Conservation (phyloP, 768 basidiomycete species). For the Gautieria morchelliformis region DNA sequence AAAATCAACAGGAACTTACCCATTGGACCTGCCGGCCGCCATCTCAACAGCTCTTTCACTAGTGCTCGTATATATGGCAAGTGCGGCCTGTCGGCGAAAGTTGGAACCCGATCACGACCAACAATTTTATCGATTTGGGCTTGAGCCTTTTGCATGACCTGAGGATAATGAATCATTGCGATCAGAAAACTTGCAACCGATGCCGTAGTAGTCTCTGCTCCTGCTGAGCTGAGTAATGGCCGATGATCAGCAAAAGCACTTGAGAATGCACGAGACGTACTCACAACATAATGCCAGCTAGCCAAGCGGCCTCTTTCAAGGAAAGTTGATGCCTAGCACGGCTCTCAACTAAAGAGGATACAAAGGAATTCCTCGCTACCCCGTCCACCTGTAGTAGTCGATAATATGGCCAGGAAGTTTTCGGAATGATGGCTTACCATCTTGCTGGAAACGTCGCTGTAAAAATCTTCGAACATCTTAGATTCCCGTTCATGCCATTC, state of each 20-base stretch:
- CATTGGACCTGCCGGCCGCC: not conserved
- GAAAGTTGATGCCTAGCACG: too few relatives aligned
- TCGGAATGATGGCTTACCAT: not conserved
- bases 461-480: slow-evolving; percentile 16
- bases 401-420: not conserved
- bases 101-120: slow-evolving; percentile 2
- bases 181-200: not conserved
- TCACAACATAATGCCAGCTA: not conserved
- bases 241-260: not conserved
- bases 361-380: not conserved
- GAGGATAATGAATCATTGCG: not conserved
- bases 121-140: not conserved
- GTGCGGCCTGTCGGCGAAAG: slow-evolving; percentile 7
- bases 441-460: slow-evolving; percentile 5
- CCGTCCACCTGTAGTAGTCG: not conserved
- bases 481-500: slow-evolving; percentile 18
- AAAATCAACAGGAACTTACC: not conserved
- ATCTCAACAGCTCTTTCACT: slow-evolving; percentile 11
- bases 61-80: slow-evolving; percentile 11
- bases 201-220: too few relatives aligned
- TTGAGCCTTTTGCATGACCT: not conserved
- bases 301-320: too few relatives aligned
- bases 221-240: too few relatives aligned
- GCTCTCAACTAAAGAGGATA: too few relatives aligned
- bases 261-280: not conserved